Conservation (phyloP, 768 basidiomycete species). For the Phaffia tasmanica region DNA sequence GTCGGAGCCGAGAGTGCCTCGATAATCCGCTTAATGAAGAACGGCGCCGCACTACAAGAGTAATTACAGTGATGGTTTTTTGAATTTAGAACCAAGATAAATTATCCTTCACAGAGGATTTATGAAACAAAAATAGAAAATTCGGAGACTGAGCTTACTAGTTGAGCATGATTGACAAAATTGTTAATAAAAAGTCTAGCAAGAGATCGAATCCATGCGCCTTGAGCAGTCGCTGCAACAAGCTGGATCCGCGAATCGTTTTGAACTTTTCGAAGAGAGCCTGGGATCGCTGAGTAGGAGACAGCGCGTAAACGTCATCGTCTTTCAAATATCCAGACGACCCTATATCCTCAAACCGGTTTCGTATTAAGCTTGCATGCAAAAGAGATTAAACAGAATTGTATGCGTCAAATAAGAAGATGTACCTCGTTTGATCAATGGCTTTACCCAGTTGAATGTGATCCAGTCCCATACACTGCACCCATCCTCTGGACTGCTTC, state of each 20-base stretch:
- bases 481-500: slow-evolving; percentile 14
- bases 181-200: slow-evolving; percentile 14
- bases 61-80: no score
- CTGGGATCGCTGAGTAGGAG: slow-evolving; percentile 17
- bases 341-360: not conserved
- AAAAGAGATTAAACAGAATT: not conserved
- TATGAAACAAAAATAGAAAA: not conserved
- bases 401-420: not conserved
- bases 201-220: slow-evolving; percentile 19
- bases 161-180: slow-evolving; percentile 17
- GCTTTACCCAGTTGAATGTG: slow-evolving; percentile 21
- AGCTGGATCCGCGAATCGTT: not conserved
- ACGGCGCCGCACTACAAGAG: slow-evolving; percentile 5
- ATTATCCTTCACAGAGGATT: no score
- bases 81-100: no score
- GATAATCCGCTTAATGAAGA: slow-evolving; percentile 26
- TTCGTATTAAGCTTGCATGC: no score
- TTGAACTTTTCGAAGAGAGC: slow-evolving; percentile 8
- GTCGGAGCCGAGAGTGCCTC: slow-evolving; percentile 17
- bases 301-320: slow-evolving; percentile 16
- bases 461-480: slow-evolving; percentile 20
- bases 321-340: slow-evolving; percentile 21
- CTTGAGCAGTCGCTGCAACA: slow-evolving; percentile 3
- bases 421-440: slow-evolving; percentile 21
- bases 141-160: not conserved